Evolutionary conservation across 192 early-diverging fungal genomes (phyloP).

Genomic region (Coemansia sp.): DNA sequence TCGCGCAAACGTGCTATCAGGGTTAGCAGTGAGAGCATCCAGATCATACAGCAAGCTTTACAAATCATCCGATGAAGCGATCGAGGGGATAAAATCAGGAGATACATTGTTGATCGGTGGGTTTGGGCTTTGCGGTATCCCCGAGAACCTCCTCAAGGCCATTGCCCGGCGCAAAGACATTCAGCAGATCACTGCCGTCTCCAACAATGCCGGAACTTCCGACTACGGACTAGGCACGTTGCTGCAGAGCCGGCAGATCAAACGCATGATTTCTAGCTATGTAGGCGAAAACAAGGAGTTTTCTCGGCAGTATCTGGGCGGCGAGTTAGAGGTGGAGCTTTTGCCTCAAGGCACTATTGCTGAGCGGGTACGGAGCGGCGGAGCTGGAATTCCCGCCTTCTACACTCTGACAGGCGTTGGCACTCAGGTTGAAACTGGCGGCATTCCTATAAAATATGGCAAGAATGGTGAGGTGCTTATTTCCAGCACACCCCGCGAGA

Average conservation of each 20-base stretch:
- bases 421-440: constrained; percentile 67
- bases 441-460: constrained; percentile 70
- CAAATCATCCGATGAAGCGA: constrained; percentile 59
- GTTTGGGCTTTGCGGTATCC: constrained; percentile 78
- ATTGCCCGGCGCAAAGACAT: constrained; percentile 59
- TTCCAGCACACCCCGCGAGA: constrained; percentile 63
- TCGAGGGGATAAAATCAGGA: constrained; percentile 59
- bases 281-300: constrained; percentile 83
- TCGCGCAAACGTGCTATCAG: constrained; percentile 27
- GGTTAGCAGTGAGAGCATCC: constrained; percentile 14
- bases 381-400: constrained; percentile 70
- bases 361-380: constrained; percentile 73
- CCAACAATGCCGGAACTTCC: constrained; percentile 74
- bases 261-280: constrained; percentile 75
- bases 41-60: constrained; percentile 58
- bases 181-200: constrained; percentile 69
- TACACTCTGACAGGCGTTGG: constrained; percentile 70
- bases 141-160: constrained; percentile 71
- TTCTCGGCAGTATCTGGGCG: constrained; percentile 72
- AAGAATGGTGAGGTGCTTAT: constrained; percentile 52
- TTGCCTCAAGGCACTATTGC: constrained; percentile 76
- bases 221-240: constrained; percentile 71
- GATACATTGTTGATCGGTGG: constrained; percentile 68
- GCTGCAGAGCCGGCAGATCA: constrained; percentile 68
- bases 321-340: constrained; percentile 78